A percentile compares a stretch with the other conserved stretches of the same genome.
These are phyloP conservation scores for Ocimum tenuiflorum DNA, from an alignment of 257 asterid genomes.

Conservation along the genomic window DNA sequence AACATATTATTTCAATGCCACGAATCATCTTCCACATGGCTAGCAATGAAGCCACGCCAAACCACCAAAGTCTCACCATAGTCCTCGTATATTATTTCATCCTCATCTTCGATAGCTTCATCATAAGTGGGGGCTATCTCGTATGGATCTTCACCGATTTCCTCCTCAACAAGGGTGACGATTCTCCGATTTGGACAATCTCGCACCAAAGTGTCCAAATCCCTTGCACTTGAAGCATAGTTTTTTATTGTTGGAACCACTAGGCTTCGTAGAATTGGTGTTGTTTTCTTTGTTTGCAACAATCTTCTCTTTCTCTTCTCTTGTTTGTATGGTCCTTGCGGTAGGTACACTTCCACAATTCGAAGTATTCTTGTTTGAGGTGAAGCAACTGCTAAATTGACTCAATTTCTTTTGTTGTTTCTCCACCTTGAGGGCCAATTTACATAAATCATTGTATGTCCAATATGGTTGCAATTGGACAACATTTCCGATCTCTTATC, in stretches of 20 bases:
- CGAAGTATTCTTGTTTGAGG: no score
- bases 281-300: no score
- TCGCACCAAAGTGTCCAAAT: constrained; percentile 3
- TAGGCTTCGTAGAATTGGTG: not conserved
- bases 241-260: not conserved
- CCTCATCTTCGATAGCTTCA: not conserved
- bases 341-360: no score
- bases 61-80: constrained; percentile 1
- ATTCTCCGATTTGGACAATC: constrained; percentile 10
- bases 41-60: not conserved
- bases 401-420: not conserved
- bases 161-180: not conserved
- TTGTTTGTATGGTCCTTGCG: no score
- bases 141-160: not conserved
- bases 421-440: no score
- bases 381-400: no score
- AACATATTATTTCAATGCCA: constrained; percentile 11
- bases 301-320: not conserved
- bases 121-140: no score
- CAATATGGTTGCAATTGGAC: no score
- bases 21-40: not conserved
- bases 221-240: constrained; percentile 2
- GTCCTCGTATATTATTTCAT: no score
- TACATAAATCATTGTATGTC: no score
- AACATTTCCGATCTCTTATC: no score